Conservation (phyloP, 2,329 filamentous ascomycete genomes). For the Exophiala sp. region DNA sequence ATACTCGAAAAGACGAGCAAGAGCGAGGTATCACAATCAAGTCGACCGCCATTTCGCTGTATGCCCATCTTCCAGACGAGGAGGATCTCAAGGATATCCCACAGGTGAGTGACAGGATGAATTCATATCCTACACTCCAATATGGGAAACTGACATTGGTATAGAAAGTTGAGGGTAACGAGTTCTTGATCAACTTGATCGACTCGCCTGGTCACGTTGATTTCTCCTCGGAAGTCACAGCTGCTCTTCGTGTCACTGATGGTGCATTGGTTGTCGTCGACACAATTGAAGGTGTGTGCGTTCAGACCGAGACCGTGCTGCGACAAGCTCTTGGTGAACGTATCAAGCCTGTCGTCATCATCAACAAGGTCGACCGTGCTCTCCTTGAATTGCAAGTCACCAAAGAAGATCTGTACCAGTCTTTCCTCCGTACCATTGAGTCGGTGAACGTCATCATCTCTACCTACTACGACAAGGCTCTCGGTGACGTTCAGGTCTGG, state of each 20-base stretch:
- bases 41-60: constrained; percentile 98
- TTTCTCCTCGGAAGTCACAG: constrained; percentile 99
- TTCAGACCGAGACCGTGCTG: constrained; percentile 99
- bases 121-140: background rate
- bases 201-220: constrained; percentile 99
- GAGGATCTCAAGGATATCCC: constrained; percentile 95
- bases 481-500: constrained; percentile 98
- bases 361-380: constrained; percentile 99
- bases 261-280: constrained; percentile 99
- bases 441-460: constrained; percentile 99
- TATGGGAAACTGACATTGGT: constrained; percentile 2
- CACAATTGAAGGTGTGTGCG: constrained; percentile 99
- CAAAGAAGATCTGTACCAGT: constrained; percentile 99
- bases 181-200: constrained; percentile 99
- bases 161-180: constrained; percentile 79
- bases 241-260: constrained; percentile 98
- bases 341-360: constrained; percentile 99
- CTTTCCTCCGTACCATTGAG: constrained; percentile 98
- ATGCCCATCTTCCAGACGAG: constrained; percentile 69
- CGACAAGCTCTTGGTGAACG: constrained; percentile 98
- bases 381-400: constrained; percentile 96
- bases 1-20: constrained; percentile 96
- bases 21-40: constrained; percentile 99
- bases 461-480: constrained; percentile 93
- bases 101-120: constrained; percentile 38